Evolutionary conservation across 768 basidiomycete genomes (phyloP), one percentile per base, ranked within the genome.

Genomic region (Boletus rubroflammeus): DNA sequence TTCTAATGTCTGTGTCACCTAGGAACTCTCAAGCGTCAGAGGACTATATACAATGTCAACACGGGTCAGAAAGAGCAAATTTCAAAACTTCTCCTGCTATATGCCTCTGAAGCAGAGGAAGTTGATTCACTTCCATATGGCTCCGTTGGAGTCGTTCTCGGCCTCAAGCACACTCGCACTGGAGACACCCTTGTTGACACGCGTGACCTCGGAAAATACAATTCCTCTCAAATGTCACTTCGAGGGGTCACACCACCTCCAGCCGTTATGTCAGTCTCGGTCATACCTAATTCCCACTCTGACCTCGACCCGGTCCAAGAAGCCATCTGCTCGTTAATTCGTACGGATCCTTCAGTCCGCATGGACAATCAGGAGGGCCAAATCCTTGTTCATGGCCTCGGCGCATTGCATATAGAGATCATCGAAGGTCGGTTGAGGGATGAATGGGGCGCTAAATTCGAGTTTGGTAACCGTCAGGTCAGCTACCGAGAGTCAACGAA

Each of bases 321-420:
- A 44, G 92, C 92, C 9, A 73, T 94, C 19, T 74, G 79, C 26
- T 74, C 87, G 1, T 73, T 94, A 26, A 75, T 82, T 17, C 85
- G 92, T n/a, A 93, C 93, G 1, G 92, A 94, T 64, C 92, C 92
- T n/a, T 93, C 90, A 0, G 81, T 93, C 28, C 85, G 93, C 19
- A 76, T 85, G 29, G 92, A 93, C 50, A 73, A 75, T 3, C 85
- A 89, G 51, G 92, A 94, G 59, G 92, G 90, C 1, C 92, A 94
- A 62, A 75, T 91, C 32, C 78, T 94, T 29, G 78, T 91, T 1
- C 89, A 93, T 60, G 91, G 91, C 2, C 81, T 94, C 39, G 92
- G 92, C 14, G 82, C 88, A 29, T 78, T 94, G 13, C 92, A 94
- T 65, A 79, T 94, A n/a, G 92, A 94, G 69, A 93, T 94, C 51